These are phyloP conservation scores for Kingdonia uniflora DNA, from an alignment of 164 flowering plant genomes.

Conservation along the genomic window DNA sequence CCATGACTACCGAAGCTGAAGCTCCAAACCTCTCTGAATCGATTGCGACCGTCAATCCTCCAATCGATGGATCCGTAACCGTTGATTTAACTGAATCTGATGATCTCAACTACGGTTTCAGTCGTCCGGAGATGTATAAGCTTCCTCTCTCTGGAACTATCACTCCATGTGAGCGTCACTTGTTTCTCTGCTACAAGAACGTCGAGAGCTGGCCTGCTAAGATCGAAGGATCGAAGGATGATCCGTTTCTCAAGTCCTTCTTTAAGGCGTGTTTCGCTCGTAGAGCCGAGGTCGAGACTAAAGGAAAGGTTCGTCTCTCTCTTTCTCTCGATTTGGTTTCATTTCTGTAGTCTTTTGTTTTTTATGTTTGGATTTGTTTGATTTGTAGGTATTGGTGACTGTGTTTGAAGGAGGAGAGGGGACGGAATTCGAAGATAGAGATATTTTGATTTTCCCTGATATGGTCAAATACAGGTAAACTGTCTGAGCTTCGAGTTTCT, in stretches of 20 bases:
- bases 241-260: slow-evolving; percentile 54
- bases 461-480: slow-evolving; percentile 75
- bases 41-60: slow-evolving; percentile 4
- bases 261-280: slow-evolving; percentile 46
- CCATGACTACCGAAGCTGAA: slow-evolving; percentile 6
- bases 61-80: slow-evolving; percentile 7
- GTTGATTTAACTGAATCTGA: slow-evolving; percentile 17
- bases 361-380: slow-evolving; percentile 10
- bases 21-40: neutral
- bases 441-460: slow-evolving; percentile 75
- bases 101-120: slow-evolving; percentile 54
- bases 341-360: neutral
- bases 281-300: slow-evolving; percentile 27
- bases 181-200: slow-evolving; percentile 68
- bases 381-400: slow-evolving; percentile 53
- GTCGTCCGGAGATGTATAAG: slow-evolving; percentile 63
- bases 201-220: slow-evolving; percentile 58
- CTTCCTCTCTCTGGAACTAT: slow-evolving; percentile 47
- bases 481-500: neutral
- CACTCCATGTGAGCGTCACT: slow-evolving; percentile 64
- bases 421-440: slow-evolving; percentile 49
- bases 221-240: slow-evolving; percentile 46
- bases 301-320: slow-evolving; percentile 34
- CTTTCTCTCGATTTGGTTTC: neutral
- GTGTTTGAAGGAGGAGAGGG: slow-evolving; percentile 55